phyloP scores from a whole-genome alignment of 495 filamentous ascomycete genomes.

The Rhypophila decipiens region DNA sequence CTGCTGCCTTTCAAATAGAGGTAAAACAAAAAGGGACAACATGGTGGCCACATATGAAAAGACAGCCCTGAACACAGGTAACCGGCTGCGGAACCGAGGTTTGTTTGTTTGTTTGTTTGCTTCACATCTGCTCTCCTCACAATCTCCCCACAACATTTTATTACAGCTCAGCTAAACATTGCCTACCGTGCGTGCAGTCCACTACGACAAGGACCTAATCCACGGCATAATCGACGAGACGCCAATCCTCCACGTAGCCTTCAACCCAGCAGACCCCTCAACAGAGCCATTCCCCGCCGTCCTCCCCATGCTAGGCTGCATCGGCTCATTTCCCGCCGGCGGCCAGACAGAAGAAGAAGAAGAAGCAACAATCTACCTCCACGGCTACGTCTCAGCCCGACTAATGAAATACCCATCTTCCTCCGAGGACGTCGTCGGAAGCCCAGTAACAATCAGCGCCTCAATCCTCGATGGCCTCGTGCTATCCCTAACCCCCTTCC shows the following conservation, averaged over 20 bases:
- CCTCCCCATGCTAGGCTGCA: constrained; percentile 84
- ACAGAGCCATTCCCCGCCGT: constrained; percentile 66
- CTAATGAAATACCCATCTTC: constrained; percentile 54
- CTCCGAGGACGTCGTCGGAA: constrained; percentile 23
- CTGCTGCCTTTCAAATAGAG: too few relatives aligned
- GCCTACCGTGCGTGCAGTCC: too few relatives aligned
- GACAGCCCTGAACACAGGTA: too few relatives aligned
- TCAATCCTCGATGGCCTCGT: constrained; percentile 66
- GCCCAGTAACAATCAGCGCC: constrained; percentile 62
- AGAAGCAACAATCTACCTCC: too few relatives aligned
- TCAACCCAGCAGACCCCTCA: constrained; percentile 55
- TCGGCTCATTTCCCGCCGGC: constrained; percentile 67
- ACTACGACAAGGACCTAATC: too few relatives aligned
- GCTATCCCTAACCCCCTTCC: constrained; percentile 68
- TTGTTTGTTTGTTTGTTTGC: too few relatives aligned
- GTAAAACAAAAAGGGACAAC: too few relatives aligned
- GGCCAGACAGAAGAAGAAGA: constrained; percentile 61
- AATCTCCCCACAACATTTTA: too few relatives aligned
- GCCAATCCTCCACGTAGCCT: constrained; percentile 79
- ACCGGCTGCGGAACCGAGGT: too few relatives aligned
- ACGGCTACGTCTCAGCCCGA: constrained; percentile 72
- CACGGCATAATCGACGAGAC: constrained; percentile 73
- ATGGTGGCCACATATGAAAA: too few relatives aligned
- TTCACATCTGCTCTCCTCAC: too few relatives aligned
- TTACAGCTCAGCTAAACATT: too few relatives aligned